Conservation (phyloP, 139 green algal species). For the Spirogloea muscicola region DNA sequence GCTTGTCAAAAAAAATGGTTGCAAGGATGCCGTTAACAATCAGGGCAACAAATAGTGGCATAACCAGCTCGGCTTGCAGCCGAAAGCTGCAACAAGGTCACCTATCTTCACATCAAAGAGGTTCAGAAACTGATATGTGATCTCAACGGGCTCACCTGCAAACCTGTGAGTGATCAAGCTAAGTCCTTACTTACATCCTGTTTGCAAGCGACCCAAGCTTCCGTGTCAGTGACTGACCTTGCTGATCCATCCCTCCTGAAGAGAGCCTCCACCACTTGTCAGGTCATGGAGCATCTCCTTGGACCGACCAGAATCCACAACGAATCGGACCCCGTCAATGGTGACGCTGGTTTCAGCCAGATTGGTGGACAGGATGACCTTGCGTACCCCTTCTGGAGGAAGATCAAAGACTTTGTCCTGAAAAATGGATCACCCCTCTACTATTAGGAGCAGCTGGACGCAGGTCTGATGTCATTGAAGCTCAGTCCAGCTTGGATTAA, state of each 20-base stretch:
- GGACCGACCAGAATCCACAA: slow-evolving; percentile 30
- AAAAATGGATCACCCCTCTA: not conserved
- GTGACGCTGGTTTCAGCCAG: slow-evolving; percentile 96
- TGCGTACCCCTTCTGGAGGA: slow-evolving; percentile 61
- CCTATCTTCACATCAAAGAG: too few species aligned
- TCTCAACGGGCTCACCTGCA: too few species aligned
- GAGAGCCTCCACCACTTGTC: not conserved
- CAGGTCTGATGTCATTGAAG: not conserved
- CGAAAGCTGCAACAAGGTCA: too few species aligned
- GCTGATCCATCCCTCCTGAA: slow-evolving; percentile 60
- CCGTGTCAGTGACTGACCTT: slow-evolving; percentile 20
- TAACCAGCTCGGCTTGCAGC: too few species aligned
- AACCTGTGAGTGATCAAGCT: too few species aligned
- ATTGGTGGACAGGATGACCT: slow-evolving; percentile 86
- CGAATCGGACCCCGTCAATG: slow-evolving; percentile 85
- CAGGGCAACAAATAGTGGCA: too few species aligned
- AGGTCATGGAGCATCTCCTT: slow-evolving; percentile 64
- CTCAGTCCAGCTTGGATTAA: not conserved
- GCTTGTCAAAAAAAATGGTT: too few species aligned
- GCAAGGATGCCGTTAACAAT: too few species aligned
- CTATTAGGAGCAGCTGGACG: not conserved
- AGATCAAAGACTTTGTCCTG: slow-evolving; percentile 56
- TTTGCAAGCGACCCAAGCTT: too few species aligned
- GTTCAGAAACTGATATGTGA: too few species aligned
- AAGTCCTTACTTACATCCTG: too few species aligned